Evolutionary conservation across 2,329 filamentous ascomycete species (phyloP), one percentile per base, ranked within the genome.

Genomic region (Metarhizium humberi): DNA sequence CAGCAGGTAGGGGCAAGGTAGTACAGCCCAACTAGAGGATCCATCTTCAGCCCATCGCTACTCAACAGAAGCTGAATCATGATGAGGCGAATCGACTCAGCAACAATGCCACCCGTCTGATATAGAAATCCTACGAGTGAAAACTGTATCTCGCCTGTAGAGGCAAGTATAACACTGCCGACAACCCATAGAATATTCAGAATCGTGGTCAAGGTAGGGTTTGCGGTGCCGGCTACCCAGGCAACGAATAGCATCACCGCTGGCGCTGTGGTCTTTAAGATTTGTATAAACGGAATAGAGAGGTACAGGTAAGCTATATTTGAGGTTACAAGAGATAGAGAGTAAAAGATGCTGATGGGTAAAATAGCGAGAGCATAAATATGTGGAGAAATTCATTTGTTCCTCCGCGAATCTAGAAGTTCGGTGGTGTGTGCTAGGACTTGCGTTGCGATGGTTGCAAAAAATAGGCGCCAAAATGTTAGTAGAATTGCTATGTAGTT

Each of bases 1-100:
- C 88, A 87, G 71, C 90, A 95, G 51, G 90, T 85, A 6, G 90
- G 90, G 0, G 90, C 90, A 67, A 90, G 95, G 77, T 95, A 95
- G 78, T 95, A 95, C 25, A 95, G 80, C 36, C 88, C 90, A 58
- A 94, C 89, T 42, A 95, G 79, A 38, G 90, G 89, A 66, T 94
- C 88, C 90, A 95, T 94, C 76, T 89, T 90, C 74, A 88, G 70
- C 48, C 90, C 88, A 52, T 87, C 80, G 38, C 80, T 85, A 66
- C 84, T 88, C 52, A 95, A 81, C 63, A 95, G 78, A 57, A 87
- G 84, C 73, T 95, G 87, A 55, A 94, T 88, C 87, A 95, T 90
- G 72, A 91, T 86, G 59, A 94, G 75, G 57, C 90, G 85, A 58
- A 88, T 79, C 47, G 90, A 88, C 74, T 95, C 90, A 66, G 92